Percentiles rank a stretch among this genome's conserved stretches.
Conservation (phyloP, 805 yeast genomes). For the Cyberlindnera japonica region DNA sequence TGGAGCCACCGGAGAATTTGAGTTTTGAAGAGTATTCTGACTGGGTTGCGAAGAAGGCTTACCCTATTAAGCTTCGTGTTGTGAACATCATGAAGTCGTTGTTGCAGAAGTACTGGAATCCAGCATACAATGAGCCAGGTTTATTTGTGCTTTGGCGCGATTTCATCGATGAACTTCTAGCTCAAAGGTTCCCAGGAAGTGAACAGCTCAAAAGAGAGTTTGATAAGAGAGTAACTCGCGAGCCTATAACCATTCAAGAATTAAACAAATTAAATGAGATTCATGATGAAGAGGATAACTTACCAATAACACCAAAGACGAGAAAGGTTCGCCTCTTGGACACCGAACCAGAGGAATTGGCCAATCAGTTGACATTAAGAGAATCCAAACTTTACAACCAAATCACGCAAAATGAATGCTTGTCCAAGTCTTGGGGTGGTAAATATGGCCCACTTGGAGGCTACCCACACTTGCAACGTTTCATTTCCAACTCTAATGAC, state of each 20-base stretch:
- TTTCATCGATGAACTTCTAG: conserved; percentile 38
- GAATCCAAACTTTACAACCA: conserved; percentile 68
- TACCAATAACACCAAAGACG: conserved; percentile 17
- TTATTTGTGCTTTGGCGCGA: conserved; percentile 34
- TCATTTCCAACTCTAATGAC: conserved; percentile 72
- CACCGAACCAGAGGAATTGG: conserved; percentile 70
- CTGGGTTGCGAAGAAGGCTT: conserved; percentile 71
- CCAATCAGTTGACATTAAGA: conserved; percentile 78
- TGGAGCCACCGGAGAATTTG: conserved; percentile 83
- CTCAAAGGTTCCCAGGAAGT: conserved; percentile 42
- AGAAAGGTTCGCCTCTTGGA: conserved; percentile 53
- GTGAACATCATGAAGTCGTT: conserved; percentile 63
- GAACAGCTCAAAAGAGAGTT: conserved; percentile 37
- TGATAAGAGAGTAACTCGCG: conserved; percentile 29
- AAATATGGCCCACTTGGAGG: conserved; percentile 56
- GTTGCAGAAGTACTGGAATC: conserved; percentile 68
- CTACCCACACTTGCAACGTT: conserved; percentile 52
- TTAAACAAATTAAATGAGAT: conserved; percentile 1
- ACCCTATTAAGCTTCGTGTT: conserved; percentile 63
- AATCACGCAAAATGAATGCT: conserved; percentile 68
- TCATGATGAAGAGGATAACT: conserved; percentile 7
- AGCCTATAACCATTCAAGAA: background rate
- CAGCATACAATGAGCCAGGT: conserved; percentile 49
- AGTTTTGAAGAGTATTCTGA: conserved; percentile 74
- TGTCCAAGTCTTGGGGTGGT: conserved; percentile 73